Conservation (phyloP, 306 rosid genomes). For the Gleditsia sinensis region DNA sequence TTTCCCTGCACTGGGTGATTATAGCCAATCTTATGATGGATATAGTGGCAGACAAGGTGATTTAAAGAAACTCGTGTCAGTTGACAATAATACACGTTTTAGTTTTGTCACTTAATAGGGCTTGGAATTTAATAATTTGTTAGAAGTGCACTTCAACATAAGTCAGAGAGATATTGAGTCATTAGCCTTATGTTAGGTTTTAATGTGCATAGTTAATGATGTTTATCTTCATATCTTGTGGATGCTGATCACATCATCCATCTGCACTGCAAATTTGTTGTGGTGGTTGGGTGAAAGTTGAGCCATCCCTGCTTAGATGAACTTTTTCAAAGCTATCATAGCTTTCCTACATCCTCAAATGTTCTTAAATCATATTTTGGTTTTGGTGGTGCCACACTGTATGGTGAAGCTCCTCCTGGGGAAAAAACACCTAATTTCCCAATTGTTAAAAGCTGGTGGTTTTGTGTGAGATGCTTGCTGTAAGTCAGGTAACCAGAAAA, state of each 20-base stretch:
- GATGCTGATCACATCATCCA: constrained; percentile 5
- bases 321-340: constrained; percentile 1
- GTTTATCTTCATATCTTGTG: constrained; percentile 13
- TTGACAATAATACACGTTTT: constrained; percentile 21
- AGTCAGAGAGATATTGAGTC: constrained; percentile 11
- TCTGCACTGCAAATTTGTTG: not conserved
- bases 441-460: constrained; percentile 12
- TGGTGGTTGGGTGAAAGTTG: constrained; percentile 20
- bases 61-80: constrained; percentile 18
- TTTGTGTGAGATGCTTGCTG: constrained; percentile 23
- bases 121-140: not conserved
- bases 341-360: too few species aligned
- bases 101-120: not conserved
- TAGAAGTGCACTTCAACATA: not conserved
- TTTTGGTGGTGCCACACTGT: not conserved
- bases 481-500: constrained; percentile 7
- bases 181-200: constrained; percentile 1
- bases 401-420: not conserved
- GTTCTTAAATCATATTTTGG: too few species aligned
- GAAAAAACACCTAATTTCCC: constrained; percentile 7
- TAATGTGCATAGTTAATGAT: constrained; percentile 5
- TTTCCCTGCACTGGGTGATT: constrained; percentile 47
- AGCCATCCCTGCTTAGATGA: constrained; percentile 16
- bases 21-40: constrained; percentile 46
- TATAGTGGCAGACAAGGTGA: constrained; percentile 57